phyloP scores from a whole-genome alignment of 176 grass and related monocot species.

The Rhynchospora tenuis region DNA sequence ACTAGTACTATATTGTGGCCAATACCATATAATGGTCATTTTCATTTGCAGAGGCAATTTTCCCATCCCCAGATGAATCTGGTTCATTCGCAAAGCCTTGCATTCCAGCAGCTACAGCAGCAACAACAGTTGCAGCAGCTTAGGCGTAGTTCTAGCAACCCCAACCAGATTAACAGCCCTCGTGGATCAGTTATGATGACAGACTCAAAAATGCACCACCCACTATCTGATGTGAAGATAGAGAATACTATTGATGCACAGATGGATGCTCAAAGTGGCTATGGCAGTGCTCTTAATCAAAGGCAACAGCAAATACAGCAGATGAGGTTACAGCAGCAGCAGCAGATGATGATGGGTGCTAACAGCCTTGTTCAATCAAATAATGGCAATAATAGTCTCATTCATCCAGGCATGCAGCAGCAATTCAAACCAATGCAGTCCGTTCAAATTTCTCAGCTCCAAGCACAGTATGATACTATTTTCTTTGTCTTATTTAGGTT shows the following conservation, averaged over 20 bases:
- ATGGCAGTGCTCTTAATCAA: conserved; percentile 11
- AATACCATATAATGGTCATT: not conserved
- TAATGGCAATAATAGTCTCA: conserved; percentile 39
- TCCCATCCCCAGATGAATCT: conserved; percentile 46
- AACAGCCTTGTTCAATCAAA: conserved; percentile 14
- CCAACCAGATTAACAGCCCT: conserved; percentile 53
- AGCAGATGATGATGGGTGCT: conserved; percentile 27
- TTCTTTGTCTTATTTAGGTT: not conserved
- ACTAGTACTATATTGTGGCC: not conserved
- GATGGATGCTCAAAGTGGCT: conserved; percentile 40
- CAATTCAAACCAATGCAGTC: conserved; percentile 65
- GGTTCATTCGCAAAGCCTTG: conserved; percentile 55
- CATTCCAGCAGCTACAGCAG: conserved; percentile 51
- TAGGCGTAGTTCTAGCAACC: conserved; percentile 27
- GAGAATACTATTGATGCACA: conserved; percentile 78
- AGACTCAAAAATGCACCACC: conserved; percentile 49
- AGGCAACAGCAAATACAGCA: conserved; percentile 44
- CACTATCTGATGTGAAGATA: conserved; percentile 66
- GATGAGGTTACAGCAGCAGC: conserved; percentile 44
- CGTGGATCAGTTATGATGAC: conserved; percentile 58
- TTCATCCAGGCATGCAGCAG: conserved; percentile 40
- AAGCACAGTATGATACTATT: conserved; percentile 28
- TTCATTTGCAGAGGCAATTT: conserved; percentile 62
- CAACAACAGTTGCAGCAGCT: conserved; percentile 54
- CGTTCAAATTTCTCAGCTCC: conserved; percentile 40